Evolutionary conservation across 495 filamentous ascomycete genomes (phyloP), one percentile per base, ranked within the genome.

Genomic region (Penicillium herquei): DNA sequence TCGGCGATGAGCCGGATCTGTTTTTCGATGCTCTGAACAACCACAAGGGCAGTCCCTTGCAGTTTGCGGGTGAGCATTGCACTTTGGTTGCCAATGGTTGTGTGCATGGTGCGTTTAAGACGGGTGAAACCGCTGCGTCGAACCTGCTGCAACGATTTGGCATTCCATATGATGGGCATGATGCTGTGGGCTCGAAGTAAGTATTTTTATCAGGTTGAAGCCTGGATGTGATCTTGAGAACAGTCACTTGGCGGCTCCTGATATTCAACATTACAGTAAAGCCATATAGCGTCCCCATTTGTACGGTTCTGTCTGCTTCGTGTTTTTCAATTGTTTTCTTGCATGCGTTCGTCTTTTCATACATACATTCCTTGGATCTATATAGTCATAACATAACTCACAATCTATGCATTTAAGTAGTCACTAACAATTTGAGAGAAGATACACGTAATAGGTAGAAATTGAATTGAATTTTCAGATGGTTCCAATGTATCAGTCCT

Each of bases 61-160:
- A 65, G 50, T 65, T 65, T 45, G 62, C 62, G 2, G 62, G 62
- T n/a, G 62, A 65, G 49, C 62, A 65, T 32, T 62, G 59, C 17
- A 62, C 62, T 21, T 10, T 59, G 39, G 55, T 59, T 44, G 62
- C 40, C 2, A 62, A 65, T 57, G 62, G 62, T 18, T 65, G 62
- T 43, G 62, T 65, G 16, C 62, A 65, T 47, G 62, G 62, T 39
- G 62, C 62, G 14, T 65, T 55, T 39, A 55, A 52, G 34, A 59
- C 62, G 35, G 62, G 62, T 52, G 62, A 65, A 59, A 57, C 50
- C 33, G 62, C 62, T 30, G 62, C 62, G 31, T 51, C 39, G 11
- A 62, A 62, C 34, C 53, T 65, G 14, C 52, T 65, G 16, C 35
- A 51, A 11, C 49, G 34, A 10, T 62, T 65, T 57, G 59, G 59